phyloP scores from a whole-genome alignment of 2,329 filamentous ascomycete species.

The Colletotrichum scovillei region DNA sequence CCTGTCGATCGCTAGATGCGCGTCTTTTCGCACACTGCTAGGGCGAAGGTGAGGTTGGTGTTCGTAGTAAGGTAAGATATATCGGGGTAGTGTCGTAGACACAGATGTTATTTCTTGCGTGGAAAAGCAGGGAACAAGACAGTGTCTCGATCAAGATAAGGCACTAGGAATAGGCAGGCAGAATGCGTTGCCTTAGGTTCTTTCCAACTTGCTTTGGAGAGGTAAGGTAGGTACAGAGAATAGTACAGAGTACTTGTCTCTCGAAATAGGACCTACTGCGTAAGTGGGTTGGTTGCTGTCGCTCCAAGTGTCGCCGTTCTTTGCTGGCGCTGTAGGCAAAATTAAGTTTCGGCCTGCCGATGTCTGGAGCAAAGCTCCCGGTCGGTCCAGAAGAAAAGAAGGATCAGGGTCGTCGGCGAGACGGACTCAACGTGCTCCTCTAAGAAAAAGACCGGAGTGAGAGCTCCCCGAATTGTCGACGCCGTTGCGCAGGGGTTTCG shows the following conservation, averaged over 20 bases:
- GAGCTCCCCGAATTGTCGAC: neutral
- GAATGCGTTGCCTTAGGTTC: neutral
- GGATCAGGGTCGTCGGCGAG: neutral
- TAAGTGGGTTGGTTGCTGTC: neutral
- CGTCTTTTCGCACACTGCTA: neutral
- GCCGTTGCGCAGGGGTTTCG: slow-evolving; percentile 12
- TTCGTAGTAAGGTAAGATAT: neutral
- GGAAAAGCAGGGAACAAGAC: neutral
- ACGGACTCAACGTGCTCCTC: neutral
- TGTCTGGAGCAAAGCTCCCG: slow-evolving; percentile 29
- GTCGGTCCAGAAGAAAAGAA: neutral
- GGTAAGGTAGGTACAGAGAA: neutral
- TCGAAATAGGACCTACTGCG: neutral
- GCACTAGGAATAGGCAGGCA: neutral
- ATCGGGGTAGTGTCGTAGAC: neutral
- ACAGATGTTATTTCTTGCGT: neutral
- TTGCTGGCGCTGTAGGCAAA: neutral
- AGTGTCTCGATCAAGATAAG: slow-evolving; percentile 14
- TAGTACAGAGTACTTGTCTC: neutral
- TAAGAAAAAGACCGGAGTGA: neutral
- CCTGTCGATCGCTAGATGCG: slow-evolving; percentile 20
- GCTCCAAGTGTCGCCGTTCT: neutral
- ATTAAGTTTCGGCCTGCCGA: slow-evolving; percentile 14
- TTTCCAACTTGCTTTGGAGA: neutral
- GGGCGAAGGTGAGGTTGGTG: neutral